Percentiles rank a stretch among this genome's conserved stretches.
These are phyloP conservation scores for Heteromeles arbutifolia DNA, from an alignment of 306 rosid species.

Conservation along the genomic window DNA sequence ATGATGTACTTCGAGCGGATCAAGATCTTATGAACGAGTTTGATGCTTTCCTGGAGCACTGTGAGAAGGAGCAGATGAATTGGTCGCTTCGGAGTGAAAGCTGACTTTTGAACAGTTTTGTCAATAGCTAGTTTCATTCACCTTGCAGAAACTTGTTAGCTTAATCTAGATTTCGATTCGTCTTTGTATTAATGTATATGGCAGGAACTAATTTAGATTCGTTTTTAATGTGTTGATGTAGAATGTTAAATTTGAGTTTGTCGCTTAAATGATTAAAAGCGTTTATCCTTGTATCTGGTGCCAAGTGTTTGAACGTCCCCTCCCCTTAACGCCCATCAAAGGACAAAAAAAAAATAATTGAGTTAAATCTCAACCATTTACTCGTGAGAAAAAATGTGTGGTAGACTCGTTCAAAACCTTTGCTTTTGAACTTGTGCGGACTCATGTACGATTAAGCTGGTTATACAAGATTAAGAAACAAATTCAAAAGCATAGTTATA, in stretches of 20 bases:
- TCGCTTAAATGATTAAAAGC: background rate
- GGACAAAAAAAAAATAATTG: too few relatives aligned
- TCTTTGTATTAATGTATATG: background rate
- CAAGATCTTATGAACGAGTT: constrained; percentile 8
- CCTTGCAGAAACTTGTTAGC: background rate
- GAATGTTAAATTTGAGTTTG: background rate
- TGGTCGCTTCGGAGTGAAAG: background rate
- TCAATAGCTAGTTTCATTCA: background rate
- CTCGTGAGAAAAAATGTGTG: too few relatives aligned
- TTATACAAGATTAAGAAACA: too few relatives aligned
- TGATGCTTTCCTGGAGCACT: constrained; percentile 14
- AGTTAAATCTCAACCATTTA: too few relatives aligned
- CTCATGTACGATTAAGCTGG: too few relatives aligned
- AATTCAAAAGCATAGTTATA: too few relatives aligned
- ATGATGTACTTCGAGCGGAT: constrained; percentile 2
- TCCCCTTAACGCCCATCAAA: background rate
- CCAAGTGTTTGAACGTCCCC: background rate
- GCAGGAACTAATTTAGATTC: background rate
- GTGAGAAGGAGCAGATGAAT: constrained; percentile 7
- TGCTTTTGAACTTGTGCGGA: too few relatives aligned
- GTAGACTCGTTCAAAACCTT: too few relatives aligned
- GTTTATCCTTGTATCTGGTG: background rate
- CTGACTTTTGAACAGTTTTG: background rate
- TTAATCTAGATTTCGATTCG: background rate
- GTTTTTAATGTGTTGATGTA: background rate